Conservation (phyloP, 2,329 filamentous ascomycete species). For the Pseudonectria buxi region DNA sequence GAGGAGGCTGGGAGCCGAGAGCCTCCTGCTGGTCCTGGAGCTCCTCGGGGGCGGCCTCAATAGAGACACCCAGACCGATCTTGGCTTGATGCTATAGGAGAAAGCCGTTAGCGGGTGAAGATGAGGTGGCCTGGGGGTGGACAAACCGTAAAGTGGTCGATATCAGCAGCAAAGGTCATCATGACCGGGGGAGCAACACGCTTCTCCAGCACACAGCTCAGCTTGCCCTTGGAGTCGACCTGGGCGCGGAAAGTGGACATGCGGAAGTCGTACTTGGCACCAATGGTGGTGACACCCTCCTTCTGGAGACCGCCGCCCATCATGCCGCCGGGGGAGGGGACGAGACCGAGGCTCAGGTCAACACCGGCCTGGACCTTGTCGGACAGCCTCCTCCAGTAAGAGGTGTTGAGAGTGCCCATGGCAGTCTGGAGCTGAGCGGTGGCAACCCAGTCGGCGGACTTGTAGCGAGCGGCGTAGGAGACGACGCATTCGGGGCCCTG, state of each 20-base stretch:
- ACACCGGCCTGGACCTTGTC: slow-evolving; percentile 96
- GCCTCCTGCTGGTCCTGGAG: slow-evolving; percentile 77
- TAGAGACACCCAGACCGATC: slow-evolving; percentile 87
- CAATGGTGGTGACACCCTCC: slow-evolving; percentile 85
- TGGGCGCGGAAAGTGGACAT: slow-evolving; percentile 94
- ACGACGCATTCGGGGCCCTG: slow-evolving; percentile 85
- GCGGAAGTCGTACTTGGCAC: slow-evolving; percentile 97
- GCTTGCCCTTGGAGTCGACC: slow-evolving; percentile 89
- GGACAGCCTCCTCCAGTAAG: slow-evolving; percentile 88
- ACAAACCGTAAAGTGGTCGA: slow-evolving; percentile 91
- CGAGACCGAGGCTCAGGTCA: slow-evolving; percentile 84
- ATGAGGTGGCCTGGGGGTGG: not conserved
- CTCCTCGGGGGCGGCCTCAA: slow-evolving; percentile 79
- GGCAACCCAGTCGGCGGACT: slow-evolving; percentile 84
- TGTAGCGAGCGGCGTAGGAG: slow-evolving; percentile 89
- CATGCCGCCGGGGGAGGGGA: slow-evolving; percentile 55
- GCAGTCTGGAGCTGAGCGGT: slow-evolving; percentile 78
- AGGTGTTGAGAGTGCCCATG: slow-evolving; percentile 79
- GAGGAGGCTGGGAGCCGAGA: slow-evolving; percentile 40
- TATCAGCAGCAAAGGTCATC: slow-evolving; percentile 91
- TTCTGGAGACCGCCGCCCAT: slow-evolving; percentile 73
- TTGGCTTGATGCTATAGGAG: slow-evolving; percentile 79
- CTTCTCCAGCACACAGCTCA: slow-evolving; percentile 91
- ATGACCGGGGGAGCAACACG: slow-evolving; percentile 86
- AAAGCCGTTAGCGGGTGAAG: slow-evolving; percentile 21